Conservation (phyloP, 2,329 filamentous ascomycete species). For the Drechslera avenae region DNA sequence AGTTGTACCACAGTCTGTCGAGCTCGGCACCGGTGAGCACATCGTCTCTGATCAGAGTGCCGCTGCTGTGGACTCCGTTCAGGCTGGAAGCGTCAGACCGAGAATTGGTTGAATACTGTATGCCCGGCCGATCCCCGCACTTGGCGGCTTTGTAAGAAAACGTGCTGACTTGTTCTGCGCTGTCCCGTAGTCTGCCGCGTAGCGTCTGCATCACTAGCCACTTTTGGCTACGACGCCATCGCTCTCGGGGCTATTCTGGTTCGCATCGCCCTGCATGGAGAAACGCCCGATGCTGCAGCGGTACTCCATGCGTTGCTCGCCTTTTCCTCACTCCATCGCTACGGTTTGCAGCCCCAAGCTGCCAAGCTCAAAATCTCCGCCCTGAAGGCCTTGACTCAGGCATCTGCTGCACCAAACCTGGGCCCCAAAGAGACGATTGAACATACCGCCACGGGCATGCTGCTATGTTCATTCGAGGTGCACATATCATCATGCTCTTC, state of each 20-base stretch:
- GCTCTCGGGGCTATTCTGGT: neutral
- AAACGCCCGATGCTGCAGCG: constrained; percentile 12
- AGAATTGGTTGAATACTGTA: no score
- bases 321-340: constrained; percentile 17
- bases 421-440: constrained; percentile 11
- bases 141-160: no score
- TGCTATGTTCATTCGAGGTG: constrained; percentile 23
- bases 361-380: constrained; percentile 15
- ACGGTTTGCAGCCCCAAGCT: constrained; percentile 18
- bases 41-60: no score
- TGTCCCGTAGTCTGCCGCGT: constrained; percentile 1
- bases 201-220: constrained; percentile 10
- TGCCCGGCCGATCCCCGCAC: no score
- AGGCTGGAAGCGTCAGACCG: no score
- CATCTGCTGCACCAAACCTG: neutral
- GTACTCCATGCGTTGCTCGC: constrained; percentile 17
- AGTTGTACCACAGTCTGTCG: no score
- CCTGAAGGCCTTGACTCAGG: constrained; percentile 10
- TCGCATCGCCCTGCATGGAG: neutral
- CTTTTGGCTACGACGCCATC: constrained; percentile 12
- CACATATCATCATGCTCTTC: constrained; percentile 16
- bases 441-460: constrained; percentile 20
- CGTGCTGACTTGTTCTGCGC: no score
- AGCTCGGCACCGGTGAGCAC: no score
- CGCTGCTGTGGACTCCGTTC: no score